Percentiles rank a stretch among this genome's conserved stretches.
Evolutionary conservation across 768 basidiomycete genomes (phyloP).

Genomic region (Leccinum broughii): DNA sequence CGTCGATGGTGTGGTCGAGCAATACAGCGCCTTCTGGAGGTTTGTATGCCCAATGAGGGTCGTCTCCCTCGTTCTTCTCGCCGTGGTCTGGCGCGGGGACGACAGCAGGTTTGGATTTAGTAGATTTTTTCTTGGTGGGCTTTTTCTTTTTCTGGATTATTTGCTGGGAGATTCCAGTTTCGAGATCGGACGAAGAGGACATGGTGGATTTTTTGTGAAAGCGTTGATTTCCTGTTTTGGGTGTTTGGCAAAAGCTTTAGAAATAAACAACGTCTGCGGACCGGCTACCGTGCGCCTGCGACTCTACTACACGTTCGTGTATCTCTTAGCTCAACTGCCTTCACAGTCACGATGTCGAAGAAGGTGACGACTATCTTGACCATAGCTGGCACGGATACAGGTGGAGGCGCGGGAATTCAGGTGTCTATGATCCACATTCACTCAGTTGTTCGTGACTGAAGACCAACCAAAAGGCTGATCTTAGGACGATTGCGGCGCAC

Average conservation of each 20-base stretch:
- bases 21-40: slow-evolving; percentile 55
- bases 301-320: no score
- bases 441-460: neutral
- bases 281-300: no score
- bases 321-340: no score
- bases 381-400: slow-evolving; percentile 40
- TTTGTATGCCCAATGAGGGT: slow-evolving; percentile 58
- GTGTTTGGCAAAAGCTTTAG: slow-evolving; percentile 31
- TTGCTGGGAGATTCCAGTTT: slow-evolving; percentile 8
- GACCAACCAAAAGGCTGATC: slow-evolving; percentile 62
- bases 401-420: no score
- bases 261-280: slow-evolving; percentile 23
- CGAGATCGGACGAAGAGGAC: slow-evolving; percentile 28
- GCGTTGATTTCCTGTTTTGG: slow-evolving; percentile 11
- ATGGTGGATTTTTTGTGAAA: neutral
- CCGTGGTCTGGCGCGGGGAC: slow-evolving; percentile 27
- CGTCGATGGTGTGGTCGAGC: slow-evolving; percentile 47
- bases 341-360: slow-evolving; percentile 6
- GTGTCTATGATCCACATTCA: no score
- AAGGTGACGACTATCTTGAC: slow-evolving; percentile 50
- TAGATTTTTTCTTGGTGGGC: slow-evolving; percentile 12
- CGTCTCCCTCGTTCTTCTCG: slow-evolving; percentile 53
- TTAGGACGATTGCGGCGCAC: slow-evolving; percentile 80
- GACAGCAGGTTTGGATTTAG: neutral
- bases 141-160: slow-evolving; percentile 13